Conservation (phyloP, 2,329 filamentous ascomycete species). For the Magnaporthiopsis incrustans region DNA sequence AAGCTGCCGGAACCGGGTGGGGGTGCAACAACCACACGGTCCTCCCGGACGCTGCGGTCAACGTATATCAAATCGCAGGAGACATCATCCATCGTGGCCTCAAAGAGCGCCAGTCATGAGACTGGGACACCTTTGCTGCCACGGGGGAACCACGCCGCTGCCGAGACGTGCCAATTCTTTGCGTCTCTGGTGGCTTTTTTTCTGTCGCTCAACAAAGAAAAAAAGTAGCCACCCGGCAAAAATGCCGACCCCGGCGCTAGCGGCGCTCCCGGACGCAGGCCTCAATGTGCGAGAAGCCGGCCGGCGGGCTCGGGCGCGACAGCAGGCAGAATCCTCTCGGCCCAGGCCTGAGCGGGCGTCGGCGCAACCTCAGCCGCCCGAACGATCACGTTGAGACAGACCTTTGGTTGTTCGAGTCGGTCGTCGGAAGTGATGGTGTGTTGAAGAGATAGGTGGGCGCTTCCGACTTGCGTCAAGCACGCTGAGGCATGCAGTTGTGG, state of each 20-base stretch:
- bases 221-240: not conserved
- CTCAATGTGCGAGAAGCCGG: too few relatives aligned
- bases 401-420: not conserved
- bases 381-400: not conserved
- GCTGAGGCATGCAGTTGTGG: not conserved
- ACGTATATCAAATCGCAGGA: conserved; percentile 54
- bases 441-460: not conserved
- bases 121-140: conserved; percentile 49
- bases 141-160: not conserved
- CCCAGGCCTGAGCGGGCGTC: not conserved
- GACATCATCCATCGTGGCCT: conserved; percentile 49
- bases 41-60: conserved; percentile 42
- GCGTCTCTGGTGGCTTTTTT: not conserved
- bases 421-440: not conserved
- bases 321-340: too few relatives aligned
- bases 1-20: conserved; percentile 15
- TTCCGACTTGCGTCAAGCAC: not conserved
- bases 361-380: not conserved
- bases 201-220: not conserved
- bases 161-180: not conserved
- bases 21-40: conserved; percentile 32
- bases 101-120: conserved; percentile 51
- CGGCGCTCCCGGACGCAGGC: too few relatives aligned
- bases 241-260: not conserved
- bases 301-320: too few relatives aligned